Percentiles rank a stretch among this genome's conserved stretches.
Evolutionary conservation across 352 stramenopile species (phyloP).

Genomic region (Phytophthora cactorum): DNA sequence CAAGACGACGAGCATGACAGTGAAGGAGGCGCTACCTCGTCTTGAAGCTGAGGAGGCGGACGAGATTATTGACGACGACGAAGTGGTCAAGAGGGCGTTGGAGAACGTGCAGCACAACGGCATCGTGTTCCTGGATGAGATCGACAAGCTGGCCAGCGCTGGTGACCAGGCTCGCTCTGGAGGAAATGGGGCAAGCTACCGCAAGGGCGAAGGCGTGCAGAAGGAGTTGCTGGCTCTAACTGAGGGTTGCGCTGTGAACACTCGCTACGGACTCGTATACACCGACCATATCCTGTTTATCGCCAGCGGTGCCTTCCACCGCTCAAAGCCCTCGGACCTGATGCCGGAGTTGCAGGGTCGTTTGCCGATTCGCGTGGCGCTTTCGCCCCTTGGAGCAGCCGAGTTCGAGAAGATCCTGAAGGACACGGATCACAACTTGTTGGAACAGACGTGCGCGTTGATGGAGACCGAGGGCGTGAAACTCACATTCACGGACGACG

Average conservation of each 20-base stretch:
- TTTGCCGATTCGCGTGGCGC: constrained; percentile 98
- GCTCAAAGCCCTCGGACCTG: constrained; percentile 97
- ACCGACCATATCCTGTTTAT: constrained; percentile 99
- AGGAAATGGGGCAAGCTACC: constrained; percentile 82
- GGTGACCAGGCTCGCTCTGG: constrained; percentile 80
- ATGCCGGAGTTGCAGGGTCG: constrained; percentile 98
- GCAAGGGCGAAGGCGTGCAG: constrained; percentile 97
- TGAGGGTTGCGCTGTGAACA: constrained; percentile 96
- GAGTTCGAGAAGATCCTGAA: constrained; percentile 99
- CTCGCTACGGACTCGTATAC: constrained; percentile 94
- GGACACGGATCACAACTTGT: constrained; percentile 95
- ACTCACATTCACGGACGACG: constrained; percentile 95
- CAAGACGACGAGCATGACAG: constrained; percentile 67
- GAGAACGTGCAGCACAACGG: constrained; percentile 96
- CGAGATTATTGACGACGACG: constrained; percentile 76
- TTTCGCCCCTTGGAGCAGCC: constrained; percentile 96
- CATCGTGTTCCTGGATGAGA: constrained; percentile 99
- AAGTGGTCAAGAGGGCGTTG: constrained; percentile 74
- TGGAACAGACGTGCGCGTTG: constrained; percentile 96
- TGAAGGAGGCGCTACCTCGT: constrained; percentile 75
- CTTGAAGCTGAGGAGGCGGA: constrained; percentile 80
- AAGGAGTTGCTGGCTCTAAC: constrained; percentile 98
- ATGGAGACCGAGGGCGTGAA: constrained; percentile 96
- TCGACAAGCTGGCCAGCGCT: constrained; percentile 97
- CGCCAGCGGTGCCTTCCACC: constrained; percentile 95